Evolutionary conservation across 2,329 filamentous ascomycete genomes (phyloP), one percentile per base, ranked within the genome.

Genomic region (Chaetomium sp.): DNA sequence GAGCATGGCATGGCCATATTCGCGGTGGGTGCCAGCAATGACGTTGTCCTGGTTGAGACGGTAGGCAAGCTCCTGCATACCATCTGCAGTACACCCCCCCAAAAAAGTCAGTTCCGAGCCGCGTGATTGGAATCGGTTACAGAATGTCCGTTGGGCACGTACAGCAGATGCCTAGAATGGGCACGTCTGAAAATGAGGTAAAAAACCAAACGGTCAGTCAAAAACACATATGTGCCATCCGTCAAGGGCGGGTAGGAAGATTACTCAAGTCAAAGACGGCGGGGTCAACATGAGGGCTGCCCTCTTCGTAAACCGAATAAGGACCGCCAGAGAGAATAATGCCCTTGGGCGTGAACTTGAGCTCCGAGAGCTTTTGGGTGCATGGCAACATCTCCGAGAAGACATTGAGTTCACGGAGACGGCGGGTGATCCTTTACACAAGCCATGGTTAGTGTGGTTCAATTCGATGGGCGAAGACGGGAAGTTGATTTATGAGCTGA

Each of bases 311-410:
- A 52, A 96, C 91, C 2, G 87, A 91, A 53, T 75, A 75, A n/a
- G 80, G 80, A 4, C 72, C 75, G 54, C 75, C 75, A 34, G 68
- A 71, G 9, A 91, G 75, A 55, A 95, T 87, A 61, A 97, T 84
- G 63, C 91, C 92, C 68, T 87, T 88, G 19, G 92, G 92, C 68
- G 84, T 90, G 77, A 81, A 95, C 47, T 77, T 69, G 37, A 96
- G 79, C 54, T 94, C 88, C 6, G 81, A 75, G 27, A 95, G 72
- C 76, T 92, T 92, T 66, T 87, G 85, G 46, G 87, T 95, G 73
- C 91, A 95, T 27, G 88, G 88, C 44, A 95, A 82, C 85, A 95
- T 87, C 75, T 96, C 91, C 59, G 84, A 84, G 76, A 88, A 96
- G 70, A 70, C 64, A 56, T 64, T 65, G 58, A 58, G 59, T 52